Evolutionary conservation across 306 rosid species (phyloP), one percentile per base, ranked within the genome.

Genomic region (Quercus aquifolioides): DNA sequence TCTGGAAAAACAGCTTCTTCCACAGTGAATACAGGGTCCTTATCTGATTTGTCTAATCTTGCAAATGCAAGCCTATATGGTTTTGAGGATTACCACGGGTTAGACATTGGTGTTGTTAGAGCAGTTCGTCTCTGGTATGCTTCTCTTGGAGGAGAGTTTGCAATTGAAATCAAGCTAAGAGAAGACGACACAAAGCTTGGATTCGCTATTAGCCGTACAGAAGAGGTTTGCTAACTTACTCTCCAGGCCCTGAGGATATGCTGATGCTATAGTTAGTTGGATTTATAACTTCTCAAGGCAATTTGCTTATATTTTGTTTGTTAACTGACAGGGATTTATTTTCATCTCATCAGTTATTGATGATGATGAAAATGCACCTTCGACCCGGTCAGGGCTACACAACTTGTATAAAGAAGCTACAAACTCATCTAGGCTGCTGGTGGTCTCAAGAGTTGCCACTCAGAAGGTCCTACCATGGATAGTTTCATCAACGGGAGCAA

Each of bases 1-100:
- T 94, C 98, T n/a, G 98, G 98, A 67, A 94, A 92, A 76, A 92
- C 94, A 6, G 97, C 97, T 68, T 92, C 98, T 71, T 89, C 93
- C 35, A 94, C 97, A 21, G 97, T 94, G 52, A 94, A 85, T 74
- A 86, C 97, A 1, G 94, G 98, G 13, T 94, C 98, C 18, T 82
- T 90, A 25, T 89, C 98, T 15, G 98, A 94, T 84, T 89, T 94
- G 80, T 85, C 96, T 10, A 91, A 89, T 79, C 82, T 94, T 25
- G 86, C 96, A 59, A 92, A 85, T 82, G 92, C 84, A 31, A 94
- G 97, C 78, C 90, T 94, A n/a, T 92, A 94, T 15, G 97, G 98
- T 10, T 94, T 94, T 80, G 97, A 94, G 71, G 98, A 94, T 80
- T 94, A 94, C 86, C 98, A 94, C 49, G 98, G 98, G 41, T 85